These are phyloP conservation scores for Colletotrichum chrysophilum DNA, from an alignment of 2,329 filamentous ascomycete genomes.

Conservation along the genomic window DNA sequence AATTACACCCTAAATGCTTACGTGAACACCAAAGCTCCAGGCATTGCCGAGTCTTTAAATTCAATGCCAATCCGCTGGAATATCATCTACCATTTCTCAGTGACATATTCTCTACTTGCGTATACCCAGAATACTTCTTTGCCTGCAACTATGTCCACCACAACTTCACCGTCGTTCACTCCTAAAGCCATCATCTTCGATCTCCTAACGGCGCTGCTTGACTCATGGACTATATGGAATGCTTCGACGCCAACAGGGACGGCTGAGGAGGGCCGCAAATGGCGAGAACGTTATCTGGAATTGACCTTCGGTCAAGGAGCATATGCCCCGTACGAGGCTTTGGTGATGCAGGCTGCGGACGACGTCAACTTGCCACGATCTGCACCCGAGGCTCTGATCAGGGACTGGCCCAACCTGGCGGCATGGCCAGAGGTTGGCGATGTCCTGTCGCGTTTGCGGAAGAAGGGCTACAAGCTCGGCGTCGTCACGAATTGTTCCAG, in stretches of 20 bases:
- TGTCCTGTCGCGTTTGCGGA: neutral
- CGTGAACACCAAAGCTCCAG: neutral
- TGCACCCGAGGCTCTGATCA: neutral
- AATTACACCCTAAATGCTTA: neutral
- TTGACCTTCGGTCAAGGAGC: neutral
- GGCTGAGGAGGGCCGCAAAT: neutral
- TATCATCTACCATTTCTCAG: neutral
- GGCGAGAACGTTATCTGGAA: neutral
- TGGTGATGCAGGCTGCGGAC: neutral
- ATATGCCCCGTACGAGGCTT: neutral
- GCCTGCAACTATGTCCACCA: neutral
- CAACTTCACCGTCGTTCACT: neutral
- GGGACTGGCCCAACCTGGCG: neutral
- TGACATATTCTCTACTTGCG: neutral
- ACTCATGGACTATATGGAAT: neutral
- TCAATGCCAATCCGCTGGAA: neutral
- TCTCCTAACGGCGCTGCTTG: neutral
- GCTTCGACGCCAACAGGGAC: neutral
- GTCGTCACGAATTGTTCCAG: neutral
- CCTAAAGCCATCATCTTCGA: neutral
- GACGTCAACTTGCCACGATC: neutral
- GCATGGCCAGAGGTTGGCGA: neutral
- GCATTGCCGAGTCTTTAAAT: accelerated
- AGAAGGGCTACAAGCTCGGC: neutral
- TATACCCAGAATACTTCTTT: neutral